Evolutionary conservation across 2,329 filamentous ascomycete species (phyloP), one percentile per base, ranked within the genome.

Genomic region (Diaporthe capsici): DNA sequence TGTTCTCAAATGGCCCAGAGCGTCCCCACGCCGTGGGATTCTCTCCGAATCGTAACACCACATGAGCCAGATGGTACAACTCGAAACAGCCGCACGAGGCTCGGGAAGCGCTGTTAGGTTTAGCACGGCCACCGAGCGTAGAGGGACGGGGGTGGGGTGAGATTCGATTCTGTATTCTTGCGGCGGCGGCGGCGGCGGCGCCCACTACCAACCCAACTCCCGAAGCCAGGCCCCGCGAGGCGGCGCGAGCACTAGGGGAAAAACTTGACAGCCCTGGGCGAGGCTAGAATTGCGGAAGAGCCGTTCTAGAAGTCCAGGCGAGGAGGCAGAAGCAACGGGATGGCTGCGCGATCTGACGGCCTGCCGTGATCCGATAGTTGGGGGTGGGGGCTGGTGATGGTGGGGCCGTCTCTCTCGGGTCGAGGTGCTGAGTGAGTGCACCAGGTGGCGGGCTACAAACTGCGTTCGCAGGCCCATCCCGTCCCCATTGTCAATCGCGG

Each of bases 241-340:
- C 65, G 47, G 65, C 47, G 65, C 65, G 49, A 47, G 49, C 49
- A 70, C 47, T 55, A 55, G 22, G 65, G 65, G 13, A 28, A 13
- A 31, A 25, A 28, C 7, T 15, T 70, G 42, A 39, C 47, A 28
- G 53, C 20, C 49, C 49, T 70, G 49, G 65, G 65, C 49, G 34
- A 37, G 73, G 58, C 73, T 75, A 75, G 68, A 72, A 72, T 49
- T 25, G 20, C 68, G 68, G 70, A 31, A 60, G 42, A 67, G 74
- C 55, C 20, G 51, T 75, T 75, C 70, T 73, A 75, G 74, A 75
- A 75, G 60, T 51, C 34, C 58, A 25, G 25, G 44, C 13, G 47
- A 47, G 51, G 37, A 12, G 34, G 25, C 25, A 57, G 5, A 44
- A 53, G 55, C 31, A 47, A 7, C 47, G 17, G 39, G 39, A 55